Conservation (phyloP, 2,329 filamentous ascomycete species). For the Talaromyces sp. region DNA sequence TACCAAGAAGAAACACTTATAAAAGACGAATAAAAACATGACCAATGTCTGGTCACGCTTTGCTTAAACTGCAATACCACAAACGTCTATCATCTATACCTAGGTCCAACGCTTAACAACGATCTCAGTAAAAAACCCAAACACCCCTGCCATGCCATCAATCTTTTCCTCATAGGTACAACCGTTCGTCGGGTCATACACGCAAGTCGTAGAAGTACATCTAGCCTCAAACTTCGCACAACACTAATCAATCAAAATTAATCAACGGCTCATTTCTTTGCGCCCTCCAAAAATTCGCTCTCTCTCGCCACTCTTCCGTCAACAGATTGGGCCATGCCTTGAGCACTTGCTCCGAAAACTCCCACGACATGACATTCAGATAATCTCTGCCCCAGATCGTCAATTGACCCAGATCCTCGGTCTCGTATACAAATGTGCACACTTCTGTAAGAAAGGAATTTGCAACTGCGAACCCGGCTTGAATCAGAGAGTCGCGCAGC, state of each 20-base stretch:
- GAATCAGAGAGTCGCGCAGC: constrained; percentile 39
- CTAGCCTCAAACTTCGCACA: neutral
- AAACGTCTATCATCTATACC: neutral
- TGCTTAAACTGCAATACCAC: neutral
- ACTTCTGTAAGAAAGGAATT: constrained; percentile 38
- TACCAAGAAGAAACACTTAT: no score
- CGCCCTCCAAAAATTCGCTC: constrained; percentile 42
- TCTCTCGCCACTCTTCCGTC: constrained; percentile 36
- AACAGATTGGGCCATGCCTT: constrained; percentile 43
- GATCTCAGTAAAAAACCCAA: neutral
- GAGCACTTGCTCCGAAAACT: constrained; percentile 39
- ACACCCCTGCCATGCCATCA: constrained; percentile 3
- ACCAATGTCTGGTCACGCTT: neutral
- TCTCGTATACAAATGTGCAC: constrained; percentile 34
- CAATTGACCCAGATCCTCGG: constrained; percentile 38
- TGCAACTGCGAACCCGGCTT: constrained; percentile 33
- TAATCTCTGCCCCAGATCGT: constrained; percentile 45
- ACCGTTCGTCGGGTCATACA: neutral
- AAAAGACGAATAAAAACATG: neutral
- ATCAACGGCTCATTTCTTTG: constrained; percentile 34
- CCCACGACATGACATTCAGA: constrained; percentile 43
- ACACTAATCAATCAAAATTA: constrained; percentile 10
- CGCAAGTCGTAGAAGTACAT: neutral
- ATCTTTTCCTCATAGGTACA: neutral
- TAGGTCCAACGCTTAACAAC: neutral